A percentile compares a stretch with the other conserved stretches of the same genome.
These are phyloP conservation scores for Pleurotus eryngii DNA, from an alignment of 768 basidiomycete genomes.

Conservation along the genomic window DNA sequence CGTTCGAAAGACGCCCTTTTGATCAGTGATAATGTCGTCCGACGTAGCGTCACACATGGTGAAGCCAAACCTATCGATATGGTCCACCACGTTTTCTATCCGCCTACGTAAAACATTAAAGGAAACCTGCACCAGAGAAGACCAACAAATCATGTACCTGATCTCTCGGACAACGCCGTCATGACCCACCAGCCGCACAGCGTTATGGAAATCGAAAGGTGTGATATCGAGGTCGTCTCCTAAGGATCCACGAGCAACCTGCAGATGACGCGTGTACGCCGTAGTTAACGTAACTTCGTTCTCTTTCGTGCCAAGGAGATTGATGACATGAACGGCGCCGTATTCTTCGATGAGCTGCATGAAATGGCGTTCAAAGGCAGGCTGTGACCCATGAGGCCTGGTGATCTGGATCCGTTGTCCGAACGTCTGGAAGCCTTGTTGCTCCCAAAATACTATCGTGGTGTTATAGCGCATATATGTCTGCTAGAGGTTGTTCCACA, in stretches of 20 bases:
- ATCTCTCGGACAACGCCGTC: constrained; percentile 81
- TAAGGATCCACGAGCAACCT: constrained; percentile 56
- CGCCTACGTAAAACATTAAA: constrained; percentile 38
- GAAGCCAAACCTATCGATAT: constrained; percentile 82
- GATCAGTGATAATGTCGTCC: constrained; percentile 77
- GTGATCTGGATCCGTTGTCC: constrained; percentile 94
- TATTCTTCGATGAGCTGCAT: constrained; percentile 85
- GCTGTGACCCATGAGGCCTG: constrained; percentile 92
- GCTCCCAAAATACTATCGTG: constrained; percentile 92
- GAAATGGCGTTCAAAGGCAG: constrained; percentile 95
- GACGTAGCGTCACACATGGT: constrained; percentile 69
- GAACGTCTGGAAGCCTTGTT: constrained; percentile 93
- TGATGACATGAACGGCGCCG: constrained; percentile 80
- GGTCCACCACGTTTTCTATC: constrained; percentile 52
- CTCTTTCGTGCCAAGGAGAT: constrained; percentile 88
- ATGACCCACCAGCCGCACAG: constrained; percentile 78
- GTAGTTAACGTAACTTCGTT: constrained; percentile 83
- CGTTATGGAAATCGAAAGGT: constrained; percentile 91
- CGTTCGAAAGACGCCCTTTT: constrained; percentile 88
- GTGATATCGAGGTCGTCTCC: constrained; percentile 76
- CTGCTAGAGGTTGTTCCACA: constrained; percentile 31
- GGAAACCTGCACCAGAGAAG: neutral
- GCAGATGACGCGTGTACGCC: constrained; percentile 81
- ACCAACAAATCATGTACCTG: constrained; percentile 33
- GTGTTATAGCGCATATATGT: constrained; percentile 13